Evolutionary conservation across 1,284 basidiomycete species (phyloP), one percentile per base, ranked within the genome.

Genomic region (Chalciporus sp.): DNA sequence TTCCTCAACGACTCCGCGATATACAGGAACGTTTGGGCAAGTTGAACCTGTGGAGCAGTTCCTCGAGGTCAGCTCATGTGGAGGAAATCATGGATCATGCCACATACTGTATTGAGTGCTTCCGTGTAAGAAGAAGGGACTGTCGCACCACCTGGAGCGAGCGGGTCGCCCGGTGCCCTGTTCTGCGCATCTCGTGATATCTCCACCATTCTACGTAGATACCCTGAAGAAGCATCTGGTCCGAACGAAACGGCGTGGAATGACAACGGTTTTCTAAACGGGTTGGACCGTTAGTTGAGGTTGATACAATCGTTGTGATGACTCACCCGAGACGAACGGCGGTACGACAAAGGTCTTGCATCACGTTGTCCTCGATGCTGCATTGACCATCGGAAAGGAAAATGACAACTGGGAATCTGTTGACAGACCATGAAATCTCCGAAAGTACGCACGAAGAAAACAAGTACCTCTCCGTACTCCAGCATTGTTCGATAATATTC

Each of bases 371-470:
- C 0, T 51, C 52, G 17, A 80, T 71, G 2, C 45, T 31, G 51
- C 78, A 78, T 65, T 82, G 77, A 0, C 84, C 85, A 55, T 84
- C 84, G 0, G 84, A 86, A n/a, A 86, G 71, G 65, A 86, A 86
- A 28, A 86, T 76, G 19, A 86, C 67, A 16, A 86, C 76, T 0
- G 84, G 85, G 0, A 70, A 65, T 51, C 84, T 85, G 19, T 5
- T 29, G 12, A 11, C 12, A 49, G 12, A 17, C 9, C 1, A 23
- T 8, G 20, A 39, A 14, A 31, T n/a, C 1, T 14, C 23, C 23
- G 23, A 23, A 23, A 23, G 6, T 23, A 6, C 3, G 23, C 7
- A 20, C 6, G 12, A 14, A 3, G 27, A 4, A 16, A 12, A 28
- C 17, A 42, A 58, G 47, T 51, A 81, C 83, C 84, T 74, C 56